Percentiles rank a stretch among this genome's conserved stretches.
phyloP scores from a whole-genome alignment of 345 rosid species.

The Citropsis articulata region DNA sequence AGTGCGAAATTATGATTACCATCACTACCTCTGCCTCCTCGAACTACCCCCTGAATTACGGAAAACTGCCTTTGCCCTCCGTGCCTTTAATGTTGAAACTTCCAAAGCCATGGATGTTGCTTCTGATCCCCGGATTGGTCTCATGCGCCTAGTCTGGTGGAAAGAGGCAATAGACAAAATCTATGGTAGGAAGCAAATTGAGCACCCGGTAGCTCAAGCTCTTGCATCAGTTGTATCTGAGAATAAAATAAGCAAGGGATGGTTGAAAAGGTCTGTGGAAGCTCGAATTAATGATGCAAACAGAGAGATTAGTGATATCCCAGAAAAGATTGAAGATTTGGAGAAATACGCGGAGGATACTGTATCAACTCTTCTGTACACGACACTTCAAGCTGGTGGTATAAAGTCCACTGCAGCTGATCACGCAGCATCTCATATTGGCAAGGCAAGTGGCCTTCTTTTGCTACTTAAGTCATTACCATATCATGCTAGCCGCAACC shows the following conservation, averaged over 20 bases:
- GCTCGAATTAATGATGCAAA: constrained; percentile 79
- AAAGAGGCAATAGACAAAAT: constrained; percentile 87
- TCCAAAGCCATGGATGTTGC: constrained; percentile 94
- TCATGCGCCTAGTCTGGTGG: constrained; percentile 96
- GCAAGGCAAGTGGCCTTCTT: constrained; percentile 91
- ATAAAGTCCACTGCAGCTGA: constrained; percentile 74
- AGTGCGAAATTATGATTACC: constrained; percentile 90
- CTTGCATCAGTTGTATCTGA: constrained; percentile 71
- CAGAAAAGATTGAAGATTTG: constrained; percentile 61
- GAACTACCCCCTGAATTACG: constrained; percentile 78
- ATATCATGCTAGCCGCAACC: constrained; percentile 72
- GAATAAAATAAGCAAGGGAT: constrained; percentile 63
- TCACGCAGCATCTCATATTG: constrained; percentile 89
- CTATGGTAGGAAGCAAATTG: constrained; percentile 56
- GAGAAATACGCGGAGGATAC: constrained; percentile 92
- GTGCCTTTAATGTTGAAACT: constrained; percentile 90
- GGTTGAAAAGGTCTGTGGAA: constrained; percentile 85
- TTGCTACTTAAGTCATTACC: constrained; percentile 76
- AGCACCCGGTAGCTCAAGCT: constrained; percentile 80
- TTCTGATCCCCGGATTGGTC: constrained; percentile 86
- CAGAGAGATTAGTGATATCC: constrained; percentile 62
- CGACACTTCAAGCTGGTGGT: constrained; percentile 86
- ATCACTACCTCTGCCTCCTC: constrained; percentile 95
- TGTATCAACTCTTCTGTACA: constrained; percentile 69
- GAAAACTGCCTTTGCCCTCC: constrained; percentile 87